Evolutionary conservation across 768 basidiomycete species (phyloP).

Genomic region (Punctularia strigosozonata): DNA sequence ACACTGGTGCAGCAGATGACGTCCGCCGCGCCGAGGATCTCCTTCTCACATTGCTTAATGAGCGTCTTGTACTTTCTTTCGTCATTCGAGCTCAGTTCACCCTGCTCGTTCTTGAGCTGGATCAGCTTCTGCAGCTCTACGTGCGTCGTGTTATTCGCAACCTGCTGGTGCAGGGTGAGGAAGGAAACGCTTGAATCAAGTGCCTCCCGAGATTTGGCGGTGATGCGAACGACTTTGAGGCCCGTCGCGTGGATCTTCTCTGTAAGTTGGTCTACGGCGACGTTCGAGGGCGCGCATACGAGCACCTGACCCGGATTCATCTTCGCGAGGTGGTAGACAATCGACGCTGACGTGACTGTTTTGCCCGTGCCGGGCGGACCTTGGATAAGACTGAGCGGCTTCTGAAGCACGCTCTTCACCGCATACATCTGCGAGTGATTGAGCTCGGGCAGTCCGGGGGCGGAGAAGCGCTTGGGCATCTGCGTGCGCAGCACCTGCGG

Average conservation of each 20-base stretch:
- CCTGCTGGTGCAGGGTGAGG: conserved; percentile 93
- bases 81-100: conserved; percentile 91
- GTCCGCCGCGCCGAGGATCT: conserved; percentile 89
- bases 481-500: conserved; percentile 84
- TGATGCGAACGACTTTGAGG: conserved; percentile 92
- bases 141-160: conserved; percentile 92
- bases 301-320: conserved; percentile 99
- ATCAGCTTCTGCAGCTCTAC: conserved; percentile 97
- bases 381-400: conserved; percentile 94
- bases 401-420: conserved; percentile 97
- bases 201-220: conserved; percentile 96
- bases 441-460: conserved; percentile 92
- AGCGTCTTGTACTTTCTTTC: conserved; percentile 97
- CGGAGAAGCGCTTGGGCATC: conserved; percentile 97
- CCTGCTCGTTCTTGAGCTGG: conserved; percentile 94
- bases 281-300: conserved; percentile 97
- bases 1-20: conserved; percentile 99
- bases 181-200: conserved; percentile 92
- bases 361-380: conserved; percentile 98
- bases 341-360: conserved; percentile 97
- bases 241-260: conserved; percentile 99
- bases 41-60: conserved; percentile 92
- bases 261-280: conserved; percentile 97
- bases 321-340: conserved; percentile 96
- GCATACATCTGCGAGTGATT: conserved; percentile 99